phyloP scores from a whole-genome alignment of 2,329 filamentous ascomycete species.

The Fusarium sulawesiense region DNA sequence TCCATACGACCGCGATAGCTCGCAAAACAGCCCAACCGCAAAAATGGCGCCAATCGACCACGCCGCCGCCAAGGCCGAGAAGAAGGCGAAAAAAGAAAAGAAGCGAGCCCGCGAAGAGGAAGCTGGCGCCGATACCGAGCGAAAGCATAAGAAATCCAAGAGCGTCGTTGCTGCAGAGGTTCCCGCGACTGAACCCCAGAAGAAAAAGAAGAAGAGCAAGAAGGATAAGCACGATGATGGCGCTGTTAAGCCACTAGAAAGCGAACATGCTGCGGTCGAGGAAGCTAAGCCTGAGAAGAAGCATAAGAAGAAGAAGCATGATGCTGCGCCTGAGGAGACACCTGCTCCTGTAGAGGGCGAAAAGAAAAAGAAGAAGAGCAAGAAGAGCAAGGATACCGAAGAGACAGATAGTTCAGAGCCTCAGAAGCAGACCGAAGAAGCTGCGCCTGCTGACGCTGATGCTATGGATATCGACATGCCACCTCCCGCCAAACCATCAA shows the following conservation, averaged over 20 bases:
- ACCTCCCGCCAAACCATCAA: conserved; percentile 43
- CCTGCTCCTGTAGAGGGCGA: conserved; percentile 32
- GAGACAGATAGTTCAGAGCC: conserved; percentile 36
- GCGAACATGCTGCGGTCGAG: conserved; percentile 14
- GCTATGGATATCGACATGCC: conserved; percentile 56
- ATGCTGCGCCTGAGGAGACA: conserved; percentile 25
- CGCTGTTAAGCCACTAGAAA: conserved; percentile 13
- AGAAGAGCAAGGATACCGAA: conserved; percentile 43
- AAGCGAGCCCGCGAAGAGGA: conserved; percentile 61
- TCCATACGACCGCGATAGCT: conserved; percentile 21
- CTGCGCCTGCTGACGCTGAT: conserved; percentile 43
- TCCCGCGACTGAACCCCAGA: conserved; percentile 38
- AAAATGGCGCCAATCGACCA: conserved; percentile 52
- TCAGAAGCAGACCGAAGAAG: conserved; percentile 47
- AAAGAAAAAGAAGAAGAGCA: conserved; percentile 49
- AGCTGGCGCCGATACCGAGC: conserved; percentile 52
- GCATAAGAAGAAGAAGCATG: conserved; percentile 49
- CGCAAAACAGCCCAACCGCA: conserved; percentile 32
- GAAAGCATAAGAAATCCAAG: conserved; percentile 64
- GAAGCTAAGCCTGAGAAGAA: conserved; percentile 45
- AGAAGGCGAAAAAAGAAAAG: conserved; percentile 58
- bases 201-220: conserved; percentile 49
- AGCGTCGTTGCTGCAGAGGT: conserved; percentile 52
- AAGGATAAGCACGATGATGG: conserved; percentile 44
- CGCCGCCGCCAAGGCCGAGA: conserved; percentile 50